phyloP scores from a whole-genome alignment of 768 basidiomycete species.

The Nidula microcarpa region DNA sequence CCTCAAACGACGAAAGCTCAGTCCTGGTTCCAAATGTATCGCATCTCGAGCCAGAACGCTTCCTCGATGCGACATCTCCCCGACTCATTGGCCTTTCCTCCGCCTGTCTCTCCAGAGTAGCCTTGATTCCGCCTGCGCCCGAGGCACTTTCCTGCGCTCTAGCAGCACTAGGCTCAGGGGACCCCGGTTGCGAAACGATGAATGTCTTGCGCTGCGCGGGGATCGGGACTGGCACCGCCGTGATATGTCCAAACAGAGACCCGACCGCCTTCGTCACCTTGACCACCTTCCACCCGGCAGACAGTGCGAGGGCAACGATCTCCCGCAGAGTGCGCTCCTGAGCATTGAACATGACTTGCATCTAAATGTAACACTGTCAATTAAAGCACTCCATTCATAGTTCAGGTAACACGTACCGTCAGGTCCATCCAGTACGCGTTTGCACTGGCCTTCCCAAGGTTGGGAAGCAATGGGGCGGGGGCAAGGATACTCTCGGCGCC shows the following conservation, averaged over 20 bases:
- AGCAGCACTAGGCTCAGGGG: not conserved
- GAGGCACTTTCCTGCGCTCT: not conserved
- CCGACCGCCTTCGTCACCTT: slow-evolving; percentile 56
- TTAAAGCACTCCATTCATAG: not conserved
- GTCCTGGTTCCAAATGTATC: slow-evolving; percentile 59
- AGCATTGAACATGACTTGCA: slow-evolving; percentile 66
- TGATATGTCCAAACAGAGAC: slow-evolving; percentile 68
- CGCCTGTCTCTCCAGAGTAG: no score
- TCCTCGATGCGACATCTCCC: slow-evolving; percentile 30
- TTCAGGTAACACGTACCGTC: slow-evolving; percentile 35
- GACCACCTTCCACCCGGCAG: slow-evolving; percentile 60
- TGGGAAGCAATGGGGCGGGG: slow-evolving; percentile 63
- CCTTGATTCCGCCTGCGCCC: slow-evolving; percentile 1
- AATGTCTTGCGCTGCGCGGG: slow-evolving; percentile 25
- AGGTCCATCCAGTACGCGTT: slow-evolving; percentile 73
- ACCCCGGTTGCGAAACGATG: not conserved
- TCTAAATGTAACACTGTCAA: slow-evolving; percentile 32
- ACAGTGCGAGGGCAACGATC: slow-evolving; percentile 46
- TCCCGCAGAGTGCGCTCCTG: slow-evolving; percentile 72
- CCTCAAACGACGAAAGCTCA: slow-evolving; percentile 41
- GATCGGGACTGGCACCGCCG: slow-evolving; percentile 59
- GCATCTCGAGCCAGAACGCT: slow-evolving; percentile 48
- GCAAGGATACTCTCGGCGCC: slow-evolving; percentile 53
- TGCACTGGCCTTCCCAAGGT: slow-evolving; percentile 69
- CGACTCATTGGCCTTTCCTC: slow-evolving; percentile 4